phyloP scores from a whole-genome alignment of 2,329 filamentous ascomycete species.

The Fonsecaea pugnacius region DNA sequence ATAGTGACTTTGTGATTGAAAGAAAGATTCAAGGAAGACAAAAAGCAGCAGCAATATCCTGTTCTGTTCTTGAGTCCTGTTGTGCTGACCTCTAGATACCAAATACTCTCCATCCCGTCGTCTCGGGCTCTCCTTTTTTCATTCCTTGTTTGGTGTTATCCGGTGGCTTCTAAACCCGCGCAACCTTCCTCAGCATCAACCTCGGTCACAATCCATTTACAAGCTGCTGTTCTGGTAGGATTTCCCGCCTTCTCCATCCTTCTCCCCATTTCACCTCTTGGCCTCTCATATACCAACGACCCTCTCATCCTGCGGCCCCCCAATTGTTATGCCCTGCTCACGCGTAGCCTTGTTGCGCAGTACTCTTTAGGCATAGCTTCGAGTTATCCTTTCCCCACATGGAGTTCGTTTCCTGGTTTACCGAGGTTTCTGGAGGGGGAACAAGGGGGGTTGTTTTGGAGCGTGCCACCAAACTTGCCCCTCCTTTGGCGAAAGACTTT shows the following conservation, averaged over 20 bases:
- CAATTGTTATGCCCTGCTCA: background rate
- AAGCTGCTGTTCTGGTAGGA: too few species aligned
- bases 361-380: conserved; percentile 6
- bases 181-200: background rate
- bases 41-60: too few species aligned
- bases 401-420: background rate
- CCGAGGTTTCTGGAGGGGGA: too few species aligned
- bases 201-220: background rate
- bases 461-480: background rate
- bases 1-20: too few species aligned
- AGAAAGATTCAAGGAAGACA: too few species aligned
- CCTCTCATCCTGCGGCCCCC: background rate
- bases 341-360: background rate
- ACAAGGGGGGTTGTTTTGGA: background rate
- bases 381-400: background rate
- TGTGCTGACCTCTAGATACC: too few species aligned
- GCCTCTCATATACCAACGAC: background rate
- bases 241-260: background rate
- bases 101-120: too few species aligned
- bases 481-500: background rate
- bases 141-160: too few species aligned
- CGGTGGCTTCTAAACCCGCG: background rate
- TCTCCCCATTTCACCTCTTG: background rate
- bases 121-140: too few species aligned
- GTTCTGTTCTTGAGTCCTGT: too few species aligned